Evolutionary conservation across 495 filamentous ascomycete species (phyloP), one percentile per base, ranked within the genome.

Genomic region (Chaetomium fimeti): DNA sequence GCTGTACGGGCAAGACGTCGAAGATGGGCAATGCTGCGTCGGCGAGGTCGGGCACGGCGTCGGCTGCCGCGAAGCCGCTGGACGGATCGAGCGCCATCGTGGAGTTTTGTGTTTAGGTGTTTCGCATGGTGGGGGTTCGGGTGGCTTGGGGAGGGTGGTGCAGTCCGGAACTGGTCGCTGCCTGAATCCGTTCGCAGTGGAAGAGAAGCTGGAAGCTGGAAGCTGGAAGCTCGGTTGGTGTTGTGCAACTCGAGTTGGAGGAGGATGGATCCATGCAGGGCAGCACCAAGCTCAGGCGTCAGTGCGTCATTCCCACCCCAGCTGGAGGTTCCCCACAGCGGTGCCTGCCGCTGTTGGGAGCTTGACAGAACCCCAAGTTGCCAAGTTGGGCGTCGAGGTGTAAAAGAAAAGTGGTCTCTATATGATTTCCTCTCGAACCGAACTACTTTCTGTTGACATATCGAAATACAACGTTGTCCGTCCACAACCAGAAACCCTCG

Each of bases 1-100:
- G 89, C 79, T 91, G 87, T 22, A 98, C 94, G 63, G 81, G 87
- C 75, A 93, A 89, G 71, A 98, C 87, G 71, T 96, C 88, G 81
- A 98, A 97, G 75, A 98, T 96, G 65, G 92, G 91, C 32, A 92
- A 81, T 52, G 87, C 77, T 53, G 82, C 82, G 66, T 59, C 84
- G 43, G 81, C 75, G 57, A 88, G 78, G 69, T 90, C 85, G 64
- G 84, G 83, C 22, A 78, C 72, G 65, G 73, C 74, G 64, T 76
- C 76, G 38, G 79, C 76, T 62, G 79, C 77, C 51, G 69, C 74
- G 66, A 83, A 83, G 76, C 84, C 83, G 72, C 75, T 81, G 63
- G 78, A 78, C 64, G 79, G 72, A 61, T 81, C 76, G 68, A 80
- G 74, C 70, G 80, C 75, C 80, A 82, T 82, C 55, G 54, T 64